Base-by-base conservation (phyloP, 805 yeast genomes). In the Pichia phayaonensis region DNA sequence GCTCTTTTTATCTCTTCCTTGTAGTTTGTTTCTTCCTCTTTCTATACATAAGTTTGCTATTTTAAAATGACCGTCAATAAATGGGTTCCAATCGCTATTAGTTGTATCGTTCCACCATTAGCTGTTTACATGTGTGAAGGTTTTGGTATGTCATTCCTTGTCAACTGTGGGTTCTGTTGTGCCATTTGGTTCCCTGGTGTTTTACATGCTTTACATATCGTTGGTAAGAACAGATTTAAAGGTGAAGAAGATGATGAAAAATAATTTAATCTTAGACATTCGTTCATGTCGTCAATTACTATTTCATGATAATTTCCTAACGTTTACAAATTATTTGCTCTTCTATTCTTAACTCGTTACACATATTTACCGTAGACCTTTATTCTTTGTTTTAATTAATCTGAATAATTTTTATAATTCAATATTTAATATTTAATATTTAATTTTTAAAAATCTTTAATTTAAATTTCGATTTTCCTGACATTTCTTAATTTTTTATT, bases 161-260 rank as follows among this genome's bases (percentile, higher is more conserved):
- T 84, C 62, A 84, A 83, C 72, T 61, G 80, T 56, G 66, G 81
- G 52, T 74, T 81, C 59, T 80, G 84, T 72, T 55, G 73, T 59
- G 83, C 77, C 65, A 66, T 74, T 58, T 80, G 83, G 81, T 83
- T 84, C 82, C 90, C 90, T 60, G 90, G 83, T 71, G 83, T 83
- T 68, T 68, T 84, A 57, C 87, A 84, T 63, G 90, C 90, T 48
- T 67, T 83, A 57, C 84, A 80, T 68, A 71, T 82, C 61, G 86
- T 79, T 10, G 52, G 52, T 41, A 49, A 49, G 36, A 49, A 48
- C 16, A 44, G 39, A 41, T 49, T 49, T 27, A 31, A 44, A 23
- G 48, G 36, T 39, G 42, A 8, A 11, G 26, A 42, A 26, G 36
- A 26, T 1, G 23, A 10, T 23, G 48, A 48, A 42, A 47, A 42